Base-by-base conservation (phyloP, 352 stramenopile genomes). In the Poterioochromonas sp. region DNA sequence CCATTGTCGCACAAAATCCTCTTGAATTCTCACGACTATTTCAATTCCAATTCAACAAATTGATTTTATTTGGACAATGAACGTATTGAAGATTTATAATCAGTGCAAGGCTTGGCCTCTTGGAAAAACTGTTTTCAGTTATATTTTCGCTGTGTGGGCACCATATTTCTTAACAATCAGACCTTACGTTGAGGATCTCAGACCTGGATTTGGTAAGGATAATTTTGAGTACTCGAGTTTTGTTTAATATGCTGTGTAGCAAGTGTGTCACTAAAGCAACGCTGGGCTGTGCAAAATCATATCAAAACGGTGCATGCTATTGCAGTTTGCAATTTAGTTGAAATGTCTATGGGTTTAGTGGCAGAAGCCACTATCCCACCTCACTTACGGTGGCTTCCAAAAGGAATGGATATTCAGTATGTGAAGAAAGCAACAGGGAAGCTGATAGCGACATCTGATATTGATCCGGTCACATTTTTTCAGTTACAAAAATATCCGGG, bases 231-330 rank as follows among this genome's bases (percentile, higher is more conserved):
- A 35, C 5, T 39, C 8, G 5, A 65, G 12, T 65, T 39, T 65
- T 32, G 26, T 35, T 71, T 5, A 71, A 12, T 47, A 12, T 29
- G 5, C 5, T 12, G 39, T 71, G 2, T 71, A 43, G 5, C 62
- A 71, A 15, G 5, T 12, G 62, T 71, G 39, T 8, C 34, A 22
- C 39, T 71, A 29, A 71, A 71, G 34, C 62, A 71, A 47, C 62
- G 62, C 8, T 71, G 62, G 62, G n/a, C 18, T 8, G 62, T 71
- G 5, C 62, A 71, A 47, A 71, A 71, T 71, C 62, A 71, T 71
- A 71, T 71, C 34, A 41, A 71, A 44, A 71, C 62, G 8, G 34
- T 71, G 12, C 62, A 71, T 71, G 62, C 62, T 29, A 71, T 71
- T 43, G 62, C 62, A 12, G 62, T 71, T 1, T 71, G 62, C 62